These are phyloP conservation scores for Trichoderma simmonsii DNA, from an alignment of 2,329 filamentous ascomycete species.

Conservation along the genomic window DNA sequence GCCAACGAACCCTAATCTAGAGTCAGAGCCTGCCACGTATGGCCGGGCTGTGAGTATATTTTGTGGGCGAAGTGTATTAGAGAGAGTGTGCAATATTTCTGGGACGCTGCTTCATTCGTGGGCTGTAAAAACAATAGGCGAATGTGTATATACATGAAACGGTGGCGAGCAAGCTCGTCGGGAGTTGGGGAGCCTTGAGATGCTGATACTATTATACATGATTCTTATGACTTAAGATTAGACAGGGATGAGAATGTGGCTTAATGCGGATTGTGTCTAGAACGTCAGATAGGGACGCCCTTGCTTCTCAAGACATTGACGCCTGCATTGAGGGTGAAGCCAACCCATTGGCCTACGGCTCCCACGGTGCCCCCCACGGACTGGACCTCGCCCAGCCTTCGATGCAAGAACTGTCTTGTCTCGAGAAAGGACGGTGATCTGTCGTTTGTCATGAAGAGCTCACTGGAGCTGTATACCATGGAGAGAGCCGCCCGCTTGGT, in stretches of 20 bases:
- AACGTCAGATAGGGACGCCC: slow-evolving; percentile 69
- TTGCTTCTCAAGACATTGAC: slow-evolving; percentile 86
- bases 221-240: neutral
- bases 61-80: neutral
- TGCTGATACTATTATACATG: slow-evolving; percentile 17
- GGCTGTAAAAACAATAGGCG: neutral
- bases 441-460: slow-evolving; percentile 95
- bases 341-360: slow-evolving; percentile 71
- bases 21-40: neutral
- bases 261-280: neutral
- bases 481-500: slow-evolving; percentile 56
- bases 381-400: slow-evolving; percentile 68
- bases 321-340: slow-evolving; percentile 73
- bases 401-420: slow-evolving; percentile 75
- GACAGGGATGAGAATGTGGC: neutral
- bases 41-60: neutral
- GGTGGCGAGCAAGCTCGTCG: neutral
- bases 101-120: neutral
- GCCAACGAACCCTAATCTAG: slow-evolving; percentile 47
- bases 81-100: neutral
- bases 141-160: slow-evolving; percentile 5
- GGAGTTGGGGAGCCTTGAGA: neutral
- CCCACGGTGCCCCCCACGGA: slow-evolving; percentile 60
- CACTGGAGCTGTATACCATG: slow-evolving; percentile 65
- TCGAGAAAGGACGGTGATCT: slow-evolving; percentile 67